A percentile compares a stretch with the other conserved stretches of the same genome.
Conservation (phyloP, 768 basidiomycete species). For the Podaxis mareebaensis region DNA sequence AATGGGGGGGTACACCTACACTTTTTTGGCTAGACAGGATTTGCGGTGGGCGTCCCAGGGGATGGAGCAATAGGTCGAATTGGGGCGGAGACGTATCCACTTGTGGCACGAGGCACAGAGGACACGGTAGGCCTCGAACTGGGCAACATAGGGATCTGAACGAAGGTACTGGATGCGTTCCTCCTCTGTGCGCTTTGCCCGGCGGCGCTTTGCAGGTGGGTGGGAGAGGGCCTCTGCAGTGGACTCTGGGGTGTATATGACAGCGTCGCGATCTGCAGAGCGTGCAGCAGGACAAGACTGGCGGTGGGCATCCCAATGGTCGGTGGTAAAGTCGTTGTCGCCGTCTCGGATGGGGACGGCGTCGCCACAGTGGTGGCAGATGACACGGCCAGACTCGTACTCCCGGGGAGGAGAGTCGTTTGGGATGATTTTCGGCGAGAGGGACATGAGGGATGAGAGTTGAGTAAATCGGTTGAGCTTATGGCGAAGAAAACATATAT, state of each 20-base stretch:
- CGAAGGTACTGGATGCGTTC: constrained; percentile 73
- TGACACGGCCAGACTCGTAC: constrained; percentile 65
- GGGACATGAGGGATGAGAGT: constrained; percentile 1
- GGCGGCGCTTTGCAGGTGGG: constrained; percentile 61
- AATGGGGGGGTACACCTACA: constrained; percentile 46
- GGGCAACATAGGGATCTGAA: constrained; percentile 74
- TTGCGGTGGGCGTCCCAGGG: constrained; percentile 87
- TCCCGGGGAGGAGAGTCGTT: constrained; percentile 33
- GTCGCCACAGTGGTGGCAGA: constrained; percentile 63
- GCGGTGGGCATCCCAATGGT: constrained; percentile 72
- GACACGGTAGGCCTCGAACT: constrained; percentile 79
- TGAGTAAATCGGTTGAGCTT: constrained; percentile 8
- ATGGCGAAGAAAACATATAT: constrained; percentile 16
- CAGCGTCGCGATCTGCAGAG: constrained; percentile 19
- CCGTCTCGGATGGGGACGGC: constrained; percentile 71
- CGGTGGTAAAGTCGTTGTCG: constrained; percentile 62
- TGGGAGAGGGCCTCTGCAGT: constrained; percentile 42
- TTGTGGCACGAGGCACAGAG: constrained; percentile 81
- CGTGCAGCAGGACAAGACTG: constrained; percentile 8
- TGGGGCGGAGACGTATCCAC: constrained; percentile 84
- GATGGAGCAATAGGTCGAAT: constrained; percentile 86
- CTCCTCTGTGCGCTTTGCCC: constrained; percentile 76
- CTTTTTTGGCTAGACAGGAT: constrained; percentile 78
- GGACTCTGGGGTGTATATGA: constrained; percentile 44
- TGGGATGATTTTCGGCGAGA: constrained; percentile 14